Evolutionary conservation across 1,284 basidiomycete genomes (phyloP).

Genomic region (Sporisorium scitamineum): DNA sequence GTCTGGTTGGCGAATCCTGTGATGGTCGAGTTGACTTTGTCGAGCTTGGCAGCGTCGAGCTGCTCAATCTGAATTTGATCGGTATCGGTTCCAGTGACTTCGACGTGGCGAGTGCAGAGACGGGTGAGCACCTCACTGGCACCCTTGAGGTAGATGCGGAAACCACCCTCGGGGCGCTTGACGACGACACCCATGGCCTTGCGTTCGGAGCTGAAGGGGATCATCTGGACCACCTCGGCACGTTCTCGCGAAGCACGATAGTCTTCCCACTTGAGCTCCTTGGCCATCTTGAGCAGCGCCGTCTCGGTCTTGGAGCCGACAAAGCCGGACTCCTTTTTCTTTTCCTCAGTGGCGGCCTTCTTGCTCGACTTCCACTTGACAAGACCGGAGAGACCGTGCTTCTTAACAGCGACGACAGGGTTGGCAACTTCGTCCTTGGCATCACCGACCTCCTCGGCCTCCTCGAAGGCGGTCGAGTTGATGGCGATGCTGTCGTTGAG

Average conservation of each 20-base stretch:
- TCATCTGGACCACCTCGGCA: conserved; percentile 84
- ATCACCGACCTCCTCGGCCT: conserved; percentile 71
- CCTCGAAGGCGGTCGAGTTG: conserved; percentile 90
- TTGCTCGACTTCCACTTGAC: conserved; percentile 32
- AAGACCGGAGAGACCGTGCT: conserved; percentile 33
- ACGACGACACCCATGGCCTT: conserved; percentile 97
- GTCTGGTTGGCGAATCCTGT: conserved; percentile 97
- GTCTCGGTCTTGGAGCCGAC: conserved; percentile 97
- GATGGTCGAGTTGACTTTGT: conserved; percentile 89
- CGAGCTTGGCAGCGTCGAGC: conserved; percentile 73
- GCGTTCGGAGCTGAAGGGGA: conserved; percentile 93
- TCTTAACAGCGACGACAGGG: conserved; percentile 36
- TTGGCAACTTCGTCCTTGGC: conserved; percentile 14
- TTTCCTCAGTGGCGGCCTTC: conserved; percentile 32
- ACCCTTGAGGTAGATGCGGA: conserved; percentile 88
- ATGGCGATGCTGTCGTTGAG: conserved; percentile 89
- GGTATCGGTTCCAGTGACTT: conserved; percentile 74
- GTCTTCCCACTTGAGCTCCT: conserved; percentile 83
- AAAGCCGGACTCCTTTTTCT: conserved; percentile 73
- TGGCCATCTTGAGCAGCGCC: conserved; percentile 89
- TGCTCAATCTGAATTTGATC: conserved; percentile 31
- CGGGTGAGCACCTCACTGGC: conserved; percentile 91
- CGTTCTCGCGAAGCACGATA: conserved; percentile 79
- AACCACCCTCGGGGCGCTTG: conserved; percentile 74
- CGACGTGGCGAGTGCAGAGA: conserved; percentile 79